These are phyloP conservation scores for Ettlia oleoabundans DNA, from an alignment of 139 green algal species.

Conservation along the genomic window DNA sequence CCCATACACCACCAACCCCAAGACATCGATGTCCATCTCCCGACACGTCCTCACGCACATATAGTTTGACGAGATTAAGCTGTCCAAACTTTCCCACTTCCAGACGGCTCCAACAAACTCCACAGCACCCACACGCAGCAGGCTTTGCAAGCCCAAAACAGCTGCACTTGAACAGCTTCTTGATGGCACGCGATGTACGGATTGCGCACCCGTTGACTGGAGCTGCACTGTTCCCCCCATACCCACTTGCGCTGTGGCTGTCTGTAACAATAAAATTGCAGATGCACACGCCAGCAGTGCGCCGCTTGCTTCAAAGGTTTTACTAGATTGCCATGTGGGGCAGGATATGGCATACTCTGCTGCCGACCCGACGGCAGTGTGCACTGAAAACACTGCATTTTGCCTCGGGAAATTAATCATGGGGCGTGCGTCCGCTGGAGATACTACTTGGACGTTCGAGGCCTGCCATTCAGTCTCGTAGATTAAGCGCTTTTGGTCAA, in stretches of 20 bases:
- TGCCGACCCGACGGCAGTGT: too few relatives aligned
- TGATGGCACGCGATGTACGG: neutral
- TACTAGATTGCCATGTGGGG: too few relatives aligned
- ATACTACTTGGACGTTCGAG: neutral
- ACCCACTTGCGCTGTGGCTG: neutral
- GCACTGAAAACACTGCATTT: neutral
- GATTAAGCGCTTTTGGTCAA: conserved; percentile 12
- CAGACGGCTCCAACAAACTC: conserved; percentile 24
- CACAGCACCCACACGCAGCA: conserved; percentile 38
- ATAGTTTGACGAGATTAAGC: too few relatives aligned
- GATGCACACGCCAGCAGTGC: neutral
- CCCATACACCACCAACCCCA: too few relatives aligned
- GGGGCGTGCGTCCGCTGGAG: too few relatives aligned
- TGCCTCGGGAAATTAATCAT: too few relatives aligned
- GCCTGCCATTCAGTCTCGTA: conserved; percentile 44
- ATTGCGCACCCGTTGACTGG: neutral
- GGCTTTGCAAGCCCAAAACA: conserved; percentile 7
- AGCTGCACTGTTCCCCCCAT: too few relatives aligned
- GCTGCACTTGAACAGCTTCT: neutral
- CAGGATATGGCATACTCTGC: neutral
- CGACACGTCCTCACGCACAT: too few relatives aligned
- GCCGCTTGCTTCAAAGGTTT: neutral
- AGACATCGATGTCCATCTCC: too few relatives aligned
- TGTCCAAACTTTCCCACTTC: conserved; percentile 8
- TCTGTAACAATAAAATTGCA: neutral